phyloP scores from a whole-genome alignment of 352 stramenopile genomes.

The Phytophthora cryptogea region DNA sequence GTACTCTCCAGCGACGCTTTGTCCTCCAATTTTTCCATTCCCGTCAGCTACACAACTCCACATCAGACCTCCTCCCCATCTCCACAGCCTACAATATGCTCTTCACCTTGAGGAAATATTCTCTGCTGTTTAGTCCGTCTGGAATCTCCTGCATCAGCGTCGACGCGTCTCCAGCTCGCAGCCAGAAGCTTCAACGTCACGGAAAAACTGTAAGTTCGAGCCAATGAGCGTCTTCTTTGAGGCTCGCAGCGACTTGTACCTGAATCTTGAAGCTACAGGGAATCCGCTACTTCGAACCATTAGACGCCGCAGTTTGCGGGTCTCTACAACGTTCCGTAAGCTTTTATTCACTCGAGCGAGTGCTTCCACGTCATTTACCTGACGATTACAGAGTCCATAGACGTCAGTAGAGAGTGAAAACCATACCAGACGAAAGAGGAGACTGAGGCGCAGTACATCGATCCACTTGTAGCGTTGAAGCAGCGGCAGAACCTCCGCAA shows the following conservation, averaged over 20 bases:
- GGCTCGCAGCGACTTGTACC: conserved; percentile 19
- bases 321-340: conserved; percentile 23
- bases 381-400: conserved; percentile 1
- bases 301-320: conserved; percentile 36
- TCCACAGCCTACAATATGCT: too few relatives aligned
- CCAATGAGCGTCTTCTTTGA: neutral
- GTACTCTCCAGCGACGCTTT: conserved; percentile 45
- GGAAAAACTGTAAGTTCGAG: conserved; percentile 1
- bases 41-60: conserved; percentile 40
- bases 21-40: conserved; percentile 41
- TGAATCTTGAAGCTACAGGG: conserved; percentile 25
- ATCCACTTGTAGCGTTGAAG: conserved; percentile 48
- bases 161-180: conserved; percentile 33
- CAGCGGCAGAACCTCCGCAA: conserved; percentile 35
- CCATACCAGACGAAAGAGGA: neutral
- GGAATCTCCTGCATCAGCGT: conserved; percentile 31
- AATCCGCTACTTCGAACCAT: conserved; percentile 35
- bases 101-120: conserved; percentile 41
- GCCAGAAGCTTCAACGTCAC: conserved; percentile 42
- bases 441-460: conserved; percentile 25
- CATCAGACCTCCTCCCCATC: neutral
- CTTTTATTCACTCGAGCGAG: conserved; percentile 29
- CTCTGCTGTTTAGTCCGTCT: conserved; percentile 1
- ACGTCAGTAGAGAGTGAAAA: conserved; percentile 2
- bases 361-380: conserved; percentile 44